These are phyloP conservation scores for Sarocladiaceae sp. DNA, from an alignment of 2,329 filamentous ascomycete genomes.

Conservation along the genomic window DNA sequence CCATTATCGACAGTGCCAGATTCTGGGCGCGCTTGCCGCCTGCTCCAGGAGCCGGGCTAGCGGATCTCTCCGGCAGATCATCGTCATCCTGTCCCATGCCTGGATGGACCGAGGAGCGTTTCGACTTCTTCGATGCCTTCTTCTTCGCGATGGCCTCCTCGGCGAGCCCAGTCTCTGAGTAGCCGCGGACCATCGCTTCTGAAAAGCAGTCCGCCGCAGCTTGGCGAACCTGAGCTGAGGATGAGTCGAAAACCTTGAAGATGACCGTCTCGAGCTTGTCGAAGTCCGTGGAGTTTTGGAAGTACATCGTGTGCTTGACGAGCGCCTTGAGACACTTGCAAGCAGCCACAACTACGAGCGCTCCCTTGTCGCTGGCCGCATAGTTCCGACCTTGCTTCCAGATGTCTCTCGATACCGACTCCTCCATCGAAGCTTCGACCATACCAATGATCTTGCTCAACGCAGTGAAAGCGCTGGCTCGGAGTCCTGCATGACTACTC, in stretches of 20 bases:
- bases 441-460: slow-evolving; percentile 73
- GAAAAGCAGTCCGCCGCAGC: slow-evolving; percentile 84
- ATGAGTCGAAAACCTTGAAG: slow-evolving; percentile 83
- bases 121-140: slow-evolving; percentile 60
- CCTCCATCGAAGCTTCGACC: slow-evolving; percentile 74
- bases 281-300: slow-evolving; percentile 85
- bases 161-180: slow-evolving; percentile 47
- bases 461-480: slow-evolving; percentile 72
- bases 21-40: slow-evolving; percentile 63
- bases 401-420: slow-evolving; percentile 78
- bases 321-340: slow-evolving; percentile 76
- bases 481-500: slow-evolving; percentile 74
- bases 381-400: slow-evolving; percentile 87
- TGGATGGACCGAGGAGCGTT: slow-evolving; percentile 56
- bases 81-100: slow-evolving; percentile 67
- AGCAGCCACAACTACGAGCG: slow-evolving; percentile 72
- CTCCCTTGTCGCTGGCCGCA: slow-evolving; percentile 75
- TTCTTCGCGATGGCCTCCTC: slow-evolving; percentile 57
- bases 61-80: slow-evolving; percentile 61
- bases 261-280: slow-evolving; percentile 79
- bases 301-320: slow-evolving; percentile 69
- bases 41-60: slow-evolving; percentile 62
- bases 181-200: slow-evolving; percentile 75
- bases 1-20: slow-evolving; percentile 69
- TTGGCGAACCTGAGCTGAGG: slow-evolving; percentile 71